Base-by-base conservation (phyloP, 306 rosid species). In the Ceratonia siliqua region DNA sequence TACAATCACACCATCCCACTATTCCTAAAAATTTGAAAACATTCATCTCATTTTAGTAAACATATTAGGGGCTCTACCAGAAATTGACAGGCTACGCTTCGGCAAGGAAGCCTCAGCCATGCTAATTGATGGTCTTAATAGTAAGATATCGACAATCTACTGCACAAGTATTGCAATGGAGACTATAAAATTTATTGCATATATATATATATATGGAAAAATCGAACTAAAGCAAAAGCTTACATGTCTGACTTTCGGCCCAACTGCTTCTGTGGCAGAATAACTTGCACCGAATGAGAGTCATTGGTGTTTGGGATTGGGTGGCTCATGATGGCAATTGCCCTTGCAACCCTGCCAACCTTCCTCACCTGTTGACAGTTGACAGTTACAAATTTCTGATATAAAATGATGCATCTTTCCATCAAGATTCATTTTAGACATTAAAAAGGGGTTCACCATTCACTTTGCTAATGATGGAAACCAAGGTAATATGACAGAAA, bases 241-340 rank as follows among this genome's bases (percentile, higher is more conserved):
- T 87, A 94, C 98, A 94, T 94, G 89, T 94, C 98, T n/a, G 98
- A 94, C 80, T 80, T 84, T 46, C 98, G 94, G 53, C 97, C 97
- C 87, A 94, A 78, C 84, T 94, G 98, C 83, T 91, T 94, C 84
- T 94, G 98, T 5, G 98, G 98, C 64, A 94, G 82, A 87, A 94
- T 94, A 77, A 94, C 87, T 87, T 94, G 98, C 82, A 86, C 97
- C 0, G 98, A 94, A 38, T 82, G 97, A 70, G 87, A 91, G 32
- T 94, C 96, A 79, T 68, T 82, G 70, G 98, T 90, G 90, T 72
- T 88, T 57, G 98, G 97, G 46, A 94, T 94, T 5, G 97, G 94
- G 83, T 91, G 98, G 85, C 86, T 91, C 98, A 94, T 91, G 55
- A 94, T 94, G 76, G 93, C 95, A 77, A 94, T 94, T 30, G 98